These are phyloP conservation scores for Ceriops tagal DNA, from an alignment of 345 rosid genomes.

Conservation along the genomic window DNA sequence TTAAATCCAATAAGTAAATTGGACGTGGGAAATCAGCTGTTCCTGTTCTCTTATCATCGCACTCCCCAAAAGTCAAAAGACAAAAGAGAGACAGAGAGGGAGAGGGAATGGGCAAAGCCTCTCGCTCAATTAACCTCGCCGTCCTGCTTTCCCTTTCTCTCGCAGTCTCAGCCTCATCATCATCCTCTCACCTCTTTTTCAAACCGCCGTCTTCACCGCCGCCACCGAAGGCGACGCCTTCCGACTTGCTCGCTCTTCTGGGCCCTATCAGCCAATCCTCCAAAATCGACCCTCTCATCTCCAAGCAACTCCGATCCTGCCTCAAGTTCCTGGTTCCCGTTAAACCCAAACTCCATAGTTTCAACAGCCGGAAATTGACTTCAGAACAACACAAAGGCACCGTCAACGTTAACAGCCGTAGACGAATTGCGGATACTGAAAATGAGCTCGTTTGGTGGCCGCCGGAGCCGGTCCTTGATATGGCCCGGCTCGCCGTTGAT, in stretches of 20 bases:
- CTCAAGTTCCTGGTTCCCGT: constrained; percentile 76
- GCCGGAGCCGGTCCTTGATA: constrained; percentile 70
- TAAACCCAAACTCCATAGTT: constrained; percentile 8
- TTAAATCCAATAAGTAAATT: neutral
- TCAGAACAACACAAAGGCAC: neutral
- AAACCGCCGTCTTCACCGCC: constrained; percentile 16
- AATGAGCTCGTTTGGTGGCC: constrained; percentile 89
- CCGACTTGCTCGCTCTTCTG: constrained; percentile 66
- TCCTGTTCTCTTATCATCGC: neutral
- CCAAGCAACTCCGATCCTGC: constrained; percentile 57
- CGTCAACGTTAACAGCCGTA: neutral
- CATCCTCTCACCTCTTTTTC: constrained; percentile 20
- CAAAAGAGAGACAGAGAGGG: neutral
- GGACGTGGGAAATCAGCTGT: neutral
- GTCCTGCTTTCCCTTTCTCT: constrained; percentile 54
- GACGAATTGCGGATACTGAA: constrained; percentile 21
- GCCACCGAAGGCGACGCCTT: constrained; percentile 53
- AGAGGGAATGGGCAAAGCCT: constrained; percentile 29
- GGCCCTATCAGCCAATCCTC: constrained; percentile 47
- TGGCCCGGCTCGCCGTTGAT: constrained; percentile 86
- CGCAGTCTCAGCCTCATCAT: constrained; percentile 44
- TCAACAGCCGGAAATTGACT: constrained; percentile 17
- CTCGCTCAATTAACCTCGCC: constrained; percentile 35
- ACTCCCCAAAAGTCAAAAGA: neutral
- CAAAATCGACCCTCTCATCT: constrained; percentile 49